Evolutionary conservation across 768 basidiomycete genomes (phyloP).

Genomic region (Thelephora aurantiotincta): DNA sequence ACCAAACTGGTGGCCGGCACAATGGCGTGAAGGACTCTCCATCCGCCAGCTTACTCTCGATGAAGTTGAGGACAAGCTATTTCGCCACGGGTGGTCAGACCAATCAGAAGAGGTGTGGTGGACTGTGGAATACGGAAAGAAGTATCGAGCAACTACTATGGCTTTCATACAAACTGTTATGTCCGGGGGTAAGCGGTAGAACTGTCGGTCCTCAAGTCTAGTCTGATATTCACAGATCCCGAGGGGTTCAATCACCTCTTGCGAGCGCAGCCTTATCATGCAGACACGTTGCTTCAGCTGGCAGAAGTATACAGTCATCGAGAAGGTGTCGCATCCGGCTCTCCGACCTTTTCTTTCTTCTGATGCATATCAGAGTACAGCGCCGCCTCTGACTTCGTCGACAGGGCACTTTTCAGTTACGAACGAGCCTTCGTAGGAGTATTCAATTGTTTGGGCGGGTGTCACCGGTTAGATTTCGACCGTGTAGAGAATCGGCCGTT

Average conservation of each 20-base stretch:
- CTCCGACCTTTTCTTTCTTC: not conserved
- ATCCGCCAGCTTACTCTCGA: conserved; percentile 40
- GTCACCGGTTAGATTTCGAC: conserved; percentile 80
- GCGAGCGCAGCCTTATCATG: conserved; percentile 79
- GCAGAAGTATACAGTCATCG: conserved; percentile 77
- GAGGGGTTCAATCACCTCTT: conserved; percentile 66
- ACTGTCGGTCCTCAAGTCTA: not conserved
- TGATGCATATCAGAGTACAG: conserved; percentile 44
- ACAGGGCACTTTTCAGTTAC: conserved; percentile 87
- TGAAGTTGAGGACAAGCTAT: conserved; percentile 33
- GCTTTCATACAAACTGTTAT: conserved; percentile 72
- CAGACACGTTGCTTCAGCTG: conserved; percentile 79
- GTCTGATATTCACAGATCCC: conserved; percentile 35
- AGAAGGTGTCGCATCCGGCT: conserved; percentile 41
- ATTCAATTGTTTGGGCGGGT: conserved; percentile 73
- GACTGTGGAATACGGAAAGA: conserved; percentile 77
- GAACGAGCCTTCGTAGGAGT: conserved; percentile 81
- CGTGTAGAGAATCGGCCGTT: conserved; percentile 86
- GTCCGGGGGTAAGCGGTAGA: conserved; percentile 51
- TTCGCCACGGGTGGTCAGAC: conserved; percentile 21
- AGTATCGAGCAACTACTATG: conserved; percentile 69
- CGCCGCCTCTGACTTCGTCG: conserved; percentile 77
- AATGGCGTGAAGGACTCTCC: conserved; percentile 58
- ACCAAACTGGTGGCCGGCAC: conserved; percentile 59
- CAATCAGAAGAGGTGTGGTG: conserved; percentile 65